Evolutionary conservation across 2,329 filamentous ascomycete species (phyloP).

Genomic region (Ceratocystis papillata): DNA sequence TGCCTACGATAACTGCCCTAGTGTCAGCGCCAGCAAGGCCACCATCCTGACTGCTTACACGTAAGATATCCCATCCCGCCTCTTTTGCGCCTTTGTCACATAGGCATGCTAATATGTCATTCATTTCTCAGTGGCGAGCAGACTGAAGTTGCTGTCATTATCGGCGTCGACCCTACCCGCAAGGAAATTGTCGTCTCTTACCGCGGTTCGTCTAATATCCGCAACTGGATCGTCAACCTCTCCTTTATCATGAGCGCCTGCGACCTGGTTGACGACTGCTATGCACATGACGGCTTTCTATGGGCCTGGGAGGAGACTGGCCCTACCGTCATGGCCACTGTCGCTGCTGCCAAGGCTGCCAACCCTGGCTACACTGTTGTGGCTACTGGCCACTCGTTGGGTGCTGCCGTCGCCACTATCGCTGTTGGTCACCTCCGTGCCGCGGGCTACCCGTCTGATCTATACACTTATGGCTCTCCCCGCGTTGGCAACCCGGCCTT

Average conservation of each 20-base stretch:
- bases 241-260: constrained; percentile 33
- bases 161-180: constrained; percentile 40
- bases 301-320: constrained; percentile 47
- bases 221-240: constrained; percentile 52
- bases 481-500: constrained; percentile 51
- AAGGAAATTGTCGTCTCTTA: constrained; percentile 49
- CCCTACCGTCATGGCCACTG: constrained; percentile 33
- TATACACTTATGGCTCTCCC: constrained; percentile 59
- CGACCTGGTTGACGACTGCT: constrained; percentile 38
- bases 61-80: constrained; percentile 16
- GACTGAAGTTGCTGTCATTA: constrained; percentile 42
- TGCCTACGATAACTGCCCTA: constrained; percentile 21
- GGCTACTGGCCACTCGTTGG: constrained; percentile 58
- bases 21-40: constrained; percentile 20
- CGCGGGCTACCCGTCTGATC: constrained; percentile 34
- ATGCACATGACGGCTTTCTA: constrained; percentile 48
- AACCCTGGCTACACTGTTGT: constrained; percentile 46
- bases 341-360: constrained; percentile 36
- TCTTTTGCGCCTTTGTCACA: not conserved
- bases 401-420: constrained; percentile 52
- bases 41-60: constrained; percentile 17
- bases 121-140: constrained; percentile 31
- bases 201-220: constrained; percentile 47
- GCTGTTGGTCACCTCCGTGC: constrained; percentile 46
- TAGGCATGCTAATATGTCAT: constrained; percentile 25